A percentile compares a stretch with the other conserved stretches of the same genome.
phyloP scores from a whole-genome alignment of 2,329 filamentous ascomycete species.

The Phaeosphaeria sp. region DNA sequence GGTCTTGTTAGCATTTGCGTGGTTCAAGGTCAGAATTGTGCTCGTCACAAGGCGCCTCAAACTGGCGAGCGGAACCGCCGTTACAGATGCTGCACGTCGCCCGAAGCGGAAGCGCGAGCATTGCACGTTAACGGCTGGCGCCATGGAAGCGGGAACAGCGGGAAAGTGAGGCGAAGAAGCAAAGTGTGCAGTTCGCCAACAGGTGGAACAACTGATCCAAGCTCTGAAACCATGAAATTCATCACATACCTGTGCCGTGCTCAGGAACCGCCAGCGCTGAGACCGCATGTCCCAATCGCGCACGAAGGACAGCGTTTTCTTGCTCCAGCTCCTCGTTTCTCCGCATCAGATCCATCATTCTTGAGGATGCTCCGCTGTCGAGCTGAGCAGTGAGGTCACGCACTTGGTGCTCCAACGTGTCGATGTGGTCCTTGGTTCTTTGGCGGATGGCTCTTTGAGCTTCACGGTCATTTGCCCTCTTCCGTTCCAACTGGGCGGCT shows the following conservation, averaged over 20 bases:
- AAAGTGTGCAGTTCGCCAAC: not conserved
- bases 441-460: conserved; percentile 66
- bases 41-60: conserved; percentile 1
- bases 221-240: conserved; percentile 23
- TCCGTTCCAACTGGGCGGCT: conserved; percentile 64
- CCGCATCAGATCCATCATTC: conserved; percentile 59
- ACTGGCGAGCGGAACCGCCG: conserved; percentile 1
- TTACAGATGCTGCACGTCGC: conserved; percentile 37
- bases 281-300: conserved; percentile 56
- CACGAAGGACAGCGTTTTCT: conserved; percentile 61
- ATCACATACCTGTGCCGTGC: conserved; percentile 46
- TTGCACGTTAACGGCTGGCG: conserved; percentile 17
- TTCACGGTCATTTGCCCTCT: conserved; percentile 67
- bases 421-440: conserved; percentile 66
- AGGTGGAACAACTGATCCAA: conserved; percentile 34
- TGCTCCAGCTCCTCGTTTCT: conserved; percentile 62
- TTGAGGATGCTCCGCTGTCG: conserved; percentile 53
- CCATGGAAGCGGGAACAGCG: conserved; percentile 32
- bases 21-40: conserved; percentile 23
- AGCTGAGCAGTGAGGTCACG: conserved; percentile 58
- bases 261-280: conserved; percentile 48
- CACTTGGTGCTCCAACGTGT: conserved; percentile 62
- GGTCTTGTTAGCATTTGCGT: conserved; percentile 26
- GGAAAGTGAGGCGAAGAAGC: not conserved
- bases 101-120: conserved; percentile 23